Evolutionary conservation across 129 eudicot genomes (phyloP).

Genomic region (Solidago caesia): DNA sequence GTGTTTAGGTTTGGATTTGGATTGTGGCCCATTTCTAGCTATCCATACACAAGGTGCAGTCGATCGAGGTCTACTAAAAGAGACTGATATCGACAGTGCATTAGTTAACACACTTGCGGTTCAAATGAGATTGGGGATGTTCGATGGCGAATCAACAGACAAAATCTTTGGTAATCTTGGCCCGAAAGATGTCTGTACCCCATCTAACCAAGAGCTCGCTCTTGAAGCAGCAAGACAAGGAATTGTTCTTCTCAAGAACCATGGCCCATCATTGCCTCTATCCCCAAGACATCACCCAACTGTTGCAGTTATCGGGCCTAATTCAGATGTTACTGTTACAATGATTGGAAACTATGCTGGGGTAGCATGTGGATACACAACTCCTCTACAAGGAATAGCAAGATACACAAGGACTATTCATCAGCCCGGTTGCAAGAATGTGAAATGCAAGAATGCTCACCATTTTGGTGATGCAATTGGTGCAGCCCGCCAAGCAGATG

Average conservation of each 20-base stretch:
- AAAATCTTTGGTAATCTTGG: constrained; percentile 74
- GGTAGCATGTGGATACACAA: constrained; percentile 71
- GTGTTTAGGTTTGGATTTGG: constrained; percentile 80
- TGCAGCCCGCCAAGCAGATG: constrained; percentile 70
- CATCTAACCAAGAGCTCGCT: constrained; percentile 70
- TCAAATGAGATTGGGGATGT: constrained; percentile 93
- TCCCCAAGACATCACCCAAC: constrained; percentile 57
- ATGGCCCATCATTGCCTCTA: constrained; percentile 64
- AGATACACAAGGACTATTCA: constrained; percentile 56
- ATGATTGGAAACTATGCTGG: constrained; percentile 99
- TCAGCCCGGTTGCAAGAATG: constrained; percentile 60
- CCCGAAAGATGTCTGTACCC: constrained; percentile 70
- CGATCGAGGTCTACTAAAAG: constrained; percentile 53
- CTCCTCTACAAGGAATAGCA: constrained; percentile 72
- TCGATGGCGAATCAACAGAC: constrained; percentile 72
- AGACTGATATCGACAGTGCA: constrained; percentile 53
- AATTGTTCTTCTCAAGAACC: constrained; percentile 78
- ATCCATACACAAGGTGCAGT: constrained; percentile 70
- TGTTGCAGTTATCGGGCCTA: constrained; percentile 88
- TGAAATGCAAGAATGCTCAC: constrained; percentile 46
- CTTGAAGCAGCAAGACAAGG: constrained; percentile 92
- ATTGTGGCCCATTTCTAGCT: constrained; percentile 73
- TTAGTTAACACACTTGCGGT: constrained; percentile 56
- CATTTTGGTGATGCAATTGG: constrained; percentile 55
- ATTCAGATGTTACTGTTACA: constrained; percentile 72